A percentile compares a stretch with the other conserved stretches of the same genome.
phyloP scores from a whole-genome alignment of 2,329 filamentous ascomycete species.

The Hypoxylon sp. region DNA sequence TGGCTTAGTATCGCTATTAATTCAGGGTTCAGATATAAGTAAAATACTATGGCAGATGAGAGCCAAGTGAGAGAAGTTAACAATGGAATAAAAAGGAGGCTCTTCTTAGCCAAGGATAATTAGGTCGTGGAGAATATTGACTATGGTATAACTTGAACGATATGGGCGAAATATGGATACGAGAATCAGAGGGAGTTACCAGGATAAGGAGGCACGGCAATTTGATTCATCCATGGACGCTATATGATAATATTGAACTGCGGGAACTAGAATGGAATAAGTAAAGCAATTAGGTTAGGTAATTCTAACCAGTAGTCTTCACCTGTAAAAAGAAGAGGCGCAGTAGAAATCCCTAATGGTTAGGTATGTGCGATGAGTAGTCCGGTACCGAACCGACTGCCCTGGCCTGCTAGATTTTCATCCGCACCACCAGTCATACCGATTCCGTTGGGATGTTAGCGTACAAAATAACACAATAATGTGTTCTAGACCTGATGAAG shows the following conservation, averaged over 20 bases:
- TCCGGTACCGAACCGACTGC: conserved; percentile 4
- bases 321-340: conserved; percentile 23
- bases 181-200: neutral
- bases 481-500: neutral
- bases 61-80: neutral
- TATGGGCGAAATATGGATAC: conserved; percentile 3
- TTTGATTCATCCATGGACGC: conserved; percentile 5
- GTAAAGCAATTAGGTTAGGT: neutral
- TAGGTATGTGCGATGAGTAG: conserved; percentile 6
- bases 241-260: conserved; percentile 5
- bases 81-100: conserved; percentile 10
- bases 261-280: neutral
- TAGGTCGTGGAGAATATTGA: neutral
- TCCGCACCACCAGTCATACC: conserved; percentile 6
- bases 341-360: conserved; percentile 11
- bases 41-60: conserved; percentile 12
- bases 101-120: conserved; percentile 1
- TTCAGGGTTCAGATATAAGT: conserved; percentile 25
- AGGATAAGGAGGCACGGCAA: conserved; percentile 1
- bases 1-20: conserved; percentile 37
- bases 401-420: neutral
- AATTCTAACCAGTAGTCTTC: neutral
- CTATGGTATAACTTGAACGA: neutral
- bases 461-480: conserved; percentile 4
- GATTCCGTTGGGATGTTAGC: neutral